Base-by-base conservation (phyloP, 441 rosid species). In the Geranium incanum region DNA sequence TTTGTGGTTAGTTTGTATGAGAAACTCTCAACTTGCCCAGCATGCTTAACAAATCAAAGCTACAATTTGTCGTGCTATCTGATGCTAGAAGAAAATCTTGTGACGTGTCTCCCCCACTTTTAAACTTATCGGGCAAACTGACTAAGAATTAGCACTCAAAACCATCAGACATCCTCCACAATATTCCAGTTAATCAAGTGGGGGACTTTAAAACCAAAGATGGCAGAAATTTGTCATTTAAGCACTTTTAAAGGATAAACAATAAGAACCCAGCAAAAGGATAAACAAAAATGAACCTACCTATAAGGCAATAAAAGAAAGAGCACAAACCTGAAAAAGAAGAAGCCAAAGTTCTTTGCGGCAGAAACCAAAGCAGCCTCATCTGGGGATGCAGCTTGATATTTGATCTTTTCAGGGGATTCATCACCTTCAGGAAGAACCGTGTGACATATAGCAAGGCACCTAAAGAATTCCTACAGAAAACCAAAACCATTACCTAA, bases 371-470 rank as follows among this genome's bases (percentile, higher is more conserved):
- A 76, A 74, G 99, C 99, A 81, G 98, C 92, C 84, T 93, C 99
- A 85, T 96, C 98, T 12, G 99, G 99, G 65, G 99, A 96, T 80
- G 98, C 99, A 78, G 99, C 98, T 86, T 93, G 99, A 83, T 96
- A 96, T 21, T 76, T 83, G 69, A 93, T 87, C 80, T 86, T 92
- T 73, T 92, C 99, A 13, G 98, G 97, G 76, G 96, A 85, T 76
- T 92, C 99, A 55, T 93, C 98, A 75, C 98, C 98, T 87, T 93
- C 98, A 69, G 99, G 94, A 79, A 93, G 97, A 50, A 96, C 99
- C 41, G 99, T 96, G 80, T 96, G 99, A 78, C 99, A 93, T 59
- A 93, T 86, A 77, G 99, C 99, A 71, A 91, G 93, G 78, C 90
- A 93, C 81, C 91, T 82, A 77, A 87, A 88, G 81, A 93, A 90